These are phyloP conservation scores for Cryptomeria japonica DNA, from an alignment of 75 land plant species.

Conservation along the genomic window DNA sequence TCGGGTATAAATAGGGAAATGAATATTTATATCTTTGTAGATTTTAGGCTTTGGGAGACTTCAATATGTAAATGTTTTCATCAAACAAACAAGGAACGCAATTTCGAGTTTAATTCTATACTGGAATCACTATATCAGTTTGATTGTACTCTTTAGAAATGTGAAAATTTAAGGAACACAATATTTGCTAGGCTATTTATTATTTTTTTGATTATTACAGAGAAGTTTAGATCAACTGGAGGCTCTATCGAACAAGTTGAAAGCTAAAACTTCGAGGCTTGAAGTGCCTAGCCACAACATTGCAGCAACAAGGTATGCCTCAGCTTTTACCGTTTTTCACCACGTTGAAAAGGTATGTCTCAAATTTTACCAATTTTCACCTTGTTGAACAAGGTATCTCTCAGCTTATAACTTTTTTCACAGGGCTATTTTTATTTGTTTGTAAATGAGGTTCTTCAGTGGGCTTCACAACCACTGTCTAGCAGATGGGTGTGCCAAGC, in stretches of 20 bases:
- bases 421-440: not conserved
- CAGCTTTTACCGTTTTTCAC: not conserved
- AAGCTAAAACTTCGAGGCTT: conserved; percentile 70
- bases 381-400: too few relatives aligned
- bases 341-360: too few relatives aligned
- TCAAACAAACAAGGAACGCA: not conserved
- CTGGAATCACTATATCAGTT: not conserved
- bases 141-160: not conserved
- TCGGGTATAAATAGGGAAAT: not conserved
- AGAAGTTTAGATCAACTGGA: conserved; percentile 94
- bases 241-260: conserved; percentile 85
- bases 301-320: conserved; percentile 85
- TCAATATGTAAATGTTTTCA: not conserved
- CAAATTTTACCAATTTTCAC: not conserved
- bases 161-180: not conserved
- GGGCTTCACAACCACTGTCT: too few relatives aligned
- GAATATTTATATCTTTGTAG: not conserved
- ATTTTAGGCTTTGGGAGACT: not conserved
- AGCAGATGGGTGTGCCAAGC: not conserved
- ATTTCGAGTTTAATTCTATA: not conserved
- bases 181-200: too few relatives aligned
- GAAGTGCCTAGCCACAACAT: conserved; percentile 89
- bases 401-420: too few relatives aligned
- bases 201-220: conserved; percentile 26
- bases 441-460: not conserved